A percentile compares a stretch with the other conserved stretches of the same genome.
These are phyloP conservation scores for Earliella scabrosa DNA, from an alignment of 1,284 basidiomycete species.

Conservation along the genomic window DNA sequence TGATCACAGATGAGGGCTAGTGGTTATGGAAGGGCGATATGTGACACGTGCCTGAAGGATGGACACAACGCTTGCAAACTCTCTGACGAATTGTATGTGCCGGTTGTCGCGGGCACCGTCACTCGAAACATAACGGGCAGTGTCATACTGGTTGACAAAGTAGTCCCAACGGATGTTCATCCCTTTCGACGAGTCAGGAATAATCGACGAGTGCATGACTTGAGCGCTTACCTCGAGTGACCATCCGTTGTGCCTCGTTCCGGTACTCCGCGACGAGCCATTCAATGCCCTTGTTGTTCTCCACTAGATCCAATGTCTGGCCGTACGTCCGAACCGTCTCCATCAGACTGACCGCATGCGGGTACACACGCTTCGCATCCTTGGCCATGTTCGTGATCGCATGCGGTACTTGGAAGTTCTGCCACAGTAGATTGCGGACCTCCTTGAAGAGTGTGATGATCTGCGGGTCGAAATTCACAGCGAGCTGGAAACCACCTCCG, in stretches of 20 bases:
- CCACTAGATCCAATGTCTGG: slow-evolving; percentile 90
- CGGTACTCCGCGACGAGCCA: slow-evolving; percentile 93
- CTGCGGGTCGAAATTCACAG: slow-evolving; percentile 97
- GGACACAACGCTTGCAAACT: slow-evolving; percentile 92
- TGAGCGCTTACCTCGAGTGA: slow-evolving; percentile 67
- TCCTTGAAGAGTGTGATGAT: slow-evolving; percentile 99
- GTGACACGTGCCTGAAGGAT: slow-evolving; percentile 68
- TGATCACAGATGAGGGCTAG: neutral
- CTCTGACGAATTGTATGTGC: slow-evolving; percentile 92
- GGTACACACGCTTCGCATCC: slow-evolving; percentile 97
- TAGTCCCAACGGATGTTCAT: slow-evolving; percentile 97
- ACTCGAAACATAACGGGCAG: slow-evolving; percentile 70
- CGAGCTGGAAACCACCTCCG: slow-evolving; percentile 84
- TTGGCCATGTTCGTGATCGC: slow-evolving; percentile 96
- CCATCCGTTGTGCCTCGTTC: slow-evolving; percentile 90
- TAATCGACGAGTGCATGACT: neutral
- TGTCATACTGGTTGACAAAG: slow-evolving; percentile 92
- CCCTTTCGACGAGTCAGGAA: slow-evolving; percentile 45
- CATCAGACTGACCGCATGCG: slow-evolving; percentile 98
- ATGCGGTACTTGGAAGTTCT: slow-evolving; percentile 94
- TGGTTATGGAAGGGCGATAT: neutral
- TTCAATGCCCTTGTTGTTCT: slow-evolving; percentile 88
- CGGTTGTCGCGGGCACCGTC: slow-evolving; percentile 84
- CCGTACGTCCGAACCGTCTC: slow-evolving; percentile 97
- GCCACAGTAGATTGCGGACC: slow-evolving; percentile 94